Conservation (phyloP, 768 basidiomycete species). For the Xerocomellus amylosporus region DNA sequence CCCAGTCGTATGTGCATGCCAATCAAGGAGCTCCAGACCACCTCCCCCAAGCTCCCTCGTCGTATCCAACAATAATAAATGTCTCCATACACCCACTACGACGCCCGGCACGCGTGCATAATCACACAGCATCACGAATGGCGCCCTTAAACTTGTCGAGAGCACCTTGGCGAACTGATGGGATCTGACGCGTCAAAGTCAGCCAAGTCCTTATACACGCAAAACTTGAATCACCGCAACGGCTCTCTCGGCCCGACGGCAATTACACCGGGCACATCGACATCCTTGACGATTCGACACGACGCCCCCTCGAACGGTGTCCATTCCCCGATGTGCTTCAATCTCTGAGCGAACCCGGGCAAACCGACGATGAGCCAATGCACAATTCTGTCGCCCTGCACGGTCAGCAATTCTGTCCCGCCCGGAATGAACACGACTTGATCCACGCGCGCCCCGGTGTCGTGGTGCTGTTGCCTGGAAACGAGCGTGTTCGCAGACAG, state of each 20-base stretch:
- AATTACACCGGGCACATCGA: constrained; percentile 14
- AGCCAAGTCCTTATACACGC: background rate
- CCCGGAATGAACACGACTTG: constrained; percentile 28
- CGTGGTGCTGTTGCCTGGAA: background rate
- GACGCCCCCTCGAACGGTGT: constrained; percentile 9
- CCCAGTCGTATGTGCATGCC: constrained; percentile 25
- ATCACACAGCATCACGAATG: constrained; percentile 22
- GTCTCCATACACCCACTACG: constrained; percentile 22
- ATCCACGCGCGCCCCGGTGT: constrained; percentile 12
- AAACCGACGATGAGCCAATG: constrained; percentile 23
- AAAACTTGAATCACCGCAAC: background rate
- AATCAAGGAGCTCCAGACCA: constrained; percentile 29
- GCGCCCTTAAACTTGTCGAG: constrained; percentile 18
- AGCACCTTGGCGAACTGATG: constrained; percentile 19
- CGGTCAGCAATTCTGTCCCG: constrained; percentile 27
- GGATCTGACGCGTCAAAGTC: background rate
- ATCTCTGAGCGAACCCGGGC: constrained; percentile 8
- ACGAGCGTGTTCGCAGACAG: constrained; percentile 14
- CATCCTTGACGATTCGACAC: constrained; percentile 24
- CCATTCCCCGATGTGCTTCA: constrained; percentile 25
- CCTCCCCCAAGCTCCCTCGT: constrained; percentile 13
- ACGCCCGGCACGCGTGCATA: constrained; percentile 24
- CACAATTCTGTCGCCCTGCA: constrained; percentile 23
- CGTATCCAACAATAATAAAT: constrained; percentile 27
- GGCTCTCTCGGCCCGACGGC: constrained; percentile 20